Percentiles rank a stretch among this genome's conserved stretches.
Evolutionary conservation across 2,329 filamentous ascomycete genomes (phyloP).

Genomic region (Tothia fuscella): DNA sequence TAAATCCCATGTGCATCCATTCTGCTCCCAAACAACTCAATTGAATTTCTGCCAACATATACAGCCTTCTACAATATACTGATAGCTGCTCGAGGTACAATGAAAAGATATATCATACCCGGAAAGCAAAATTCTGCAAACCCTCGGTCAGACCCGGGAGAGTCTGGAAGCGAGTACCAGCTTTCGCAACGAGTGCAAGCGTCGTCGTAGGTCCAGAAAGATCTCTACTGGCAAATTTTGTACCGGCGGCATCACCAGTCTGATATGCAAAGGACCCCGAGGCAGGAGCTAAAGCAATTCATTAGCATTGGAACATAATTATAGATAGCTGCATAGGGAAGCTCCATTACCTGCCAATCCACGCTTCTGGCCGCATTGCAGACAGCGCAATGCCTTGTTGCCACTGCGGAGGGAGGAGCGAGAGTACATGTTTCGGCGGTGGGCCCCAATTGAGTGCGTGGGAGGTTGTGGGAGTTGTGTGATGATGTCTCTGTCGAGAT

Average conservation of each 20-base stretch:
- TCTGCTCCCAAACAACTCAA: no score
- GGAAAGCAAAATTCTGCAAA: slow-evolving; percentile 93
- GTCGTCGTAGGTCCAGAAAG: slow-evolving; percentile 79
- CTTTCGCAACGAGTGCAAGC: slow-evolving; percentile 84
- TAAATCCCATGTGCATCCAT: slow-evolving; percentile 11
- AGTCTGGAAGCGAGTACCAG: slow-evolving; percentile 84
- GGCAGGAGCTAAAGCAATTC: slow-evolving; percentile 45
- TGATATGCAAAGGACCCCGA: slow-evolving; percentile 77
- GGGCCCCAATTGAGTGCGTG: slow-evolving; percentile 8
- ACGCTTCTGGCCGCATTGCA: slow-evolving; percentile 8
- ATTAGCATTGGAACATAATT: neutral
- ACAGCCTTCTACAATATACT: no score
- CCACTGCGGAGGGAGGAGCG: slow-evolving; percentile 9
- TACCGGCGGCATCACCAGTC: slow-evolving; percentile 68
- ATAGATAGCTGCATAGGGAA: neutral
- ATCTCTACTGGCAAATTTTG: slow-evolving; percentile 90
- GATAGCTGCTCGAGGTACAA: no score
- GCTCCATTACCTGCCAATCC: slow-evolving; percentile 6
- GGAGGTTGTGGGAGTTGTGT: neutral
- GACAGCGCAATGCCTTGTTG: slow-evolving; percentile 9
- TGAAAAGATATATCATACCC: slow-evolving; percentile 43
- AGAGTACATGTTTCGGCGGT: slow-evolving; percentile 5
- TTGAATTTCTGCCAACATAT: no score
- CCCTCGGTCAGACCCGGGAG: slow-evolving; percentile 81
- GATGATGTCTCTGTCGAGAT: neutral